Conservation (phyloP, 495 filamentous ascomycete genomes). For the Chaetomium cochliodes region DNA sequence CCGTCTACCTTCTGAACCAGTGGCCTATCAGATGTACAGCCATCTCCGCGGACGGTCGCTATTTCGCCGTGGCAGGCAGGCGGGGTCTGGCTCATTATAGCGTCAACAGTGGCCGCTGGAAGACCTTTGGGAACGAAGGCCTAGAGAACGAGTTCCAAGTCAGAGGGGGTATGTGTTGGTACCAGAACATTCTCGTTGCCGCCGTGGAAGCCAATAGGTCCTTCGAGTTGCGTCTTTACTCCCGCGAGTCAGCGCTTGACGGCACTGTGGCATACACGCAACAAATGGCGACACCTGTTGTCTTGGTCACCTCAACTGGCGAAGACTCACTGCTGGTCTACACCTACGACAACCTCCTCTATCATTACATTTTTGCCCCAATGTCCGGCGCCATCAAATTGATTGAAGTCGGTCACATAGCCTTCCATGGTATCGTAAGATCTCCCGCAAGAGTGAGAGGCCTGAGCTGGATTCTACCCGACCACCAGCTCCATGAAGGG, state of each 20-base stretch:
- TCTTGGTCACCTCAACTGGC: conserved; percentile 81
- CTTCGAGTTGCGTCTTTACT: conserved; percentile 89
- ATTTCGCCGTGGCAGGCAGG: conserved; percentile 90
- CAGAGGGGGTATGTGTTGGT: conserved; percentile 97
- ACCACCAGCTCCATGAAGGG: conserved; percentile 83
- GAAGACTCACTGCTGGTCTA: conserved; percentile 95
- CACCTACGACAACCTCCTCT: conserved; percentile 92
- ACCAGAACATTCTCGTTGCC: conserved; percentile 90
- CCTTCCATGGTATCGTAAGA: conserved; percentile 92
- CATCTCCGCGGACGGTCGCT: conserved; percentile 87
- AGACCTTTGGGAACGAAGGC: conserved; percentile 77
- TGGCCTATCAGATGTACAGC: conserved; percentile 87
- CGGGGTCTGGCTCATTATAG: conserved; percentile 95
- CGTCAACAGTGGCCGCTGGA: conserved; percentile 91
- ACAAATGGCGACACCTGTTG: conserved; percentile 75
- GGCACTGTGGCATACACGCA: conserved; percentile 69
- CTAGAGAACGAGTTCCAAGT: conserved; percentile 89
- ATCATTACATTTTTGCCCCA: conserved; percentile 84
- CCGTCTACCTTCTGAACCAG: conserved; percentile 79
- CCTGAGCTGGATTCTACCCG: conserved; percentile 93
- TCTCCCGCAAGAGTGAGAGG: conserved; percentile 89
- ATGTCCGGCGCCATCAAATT: conserved; percentile 68
- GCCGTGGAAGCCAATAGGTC: conserved; percentile 83
- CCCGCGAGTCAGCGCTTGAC: conserved; percentile 78
- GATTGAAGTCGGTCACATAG: conserved; percentile 91